These are phyloP conservation scores for Trichomonas vaginalis DNA, from an alignment of 208 protist genomes.

Conservation along the genomic window DNA sequence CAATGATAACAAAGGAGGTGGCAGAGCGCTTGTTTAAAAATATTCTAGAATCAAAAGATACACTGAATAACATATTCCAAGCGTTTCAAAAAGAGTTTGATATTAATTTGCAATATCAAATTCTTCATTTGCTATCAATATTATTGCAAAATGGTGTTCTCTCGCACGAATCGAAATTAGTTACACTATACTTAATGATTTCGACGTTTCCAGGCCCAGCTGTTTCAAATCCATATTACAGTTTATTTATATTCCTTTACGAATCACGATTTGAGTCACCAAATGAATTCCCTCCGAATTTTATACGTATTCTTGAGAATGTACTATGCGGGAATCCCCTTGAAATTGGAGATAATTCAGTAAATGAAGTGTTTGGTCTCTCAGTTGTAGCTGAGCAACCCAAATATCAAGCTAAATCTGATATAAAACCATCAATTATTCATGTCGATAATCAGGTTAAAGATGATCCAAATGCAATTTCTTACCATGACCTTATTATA, in stretches of 20 bases:
- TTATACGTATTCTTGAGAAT: neutral
- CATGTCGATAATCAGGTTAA: neutral
- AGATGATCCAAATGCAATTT: neutral
- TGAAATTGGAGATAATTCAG: neutral
- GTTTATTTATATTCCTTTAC: neutral
- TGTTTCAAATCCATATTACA: neutral
- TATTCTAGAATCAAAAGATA: neutral
- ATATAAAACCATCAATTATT: neutral
- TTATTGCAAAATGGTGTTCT: neutral
- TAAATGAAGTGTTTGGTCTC: neutral
- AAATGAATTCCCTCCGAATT: neutral
- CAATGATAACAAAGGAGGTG: neutral
- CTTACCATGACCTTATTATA: neutral
- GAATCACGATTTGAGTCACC: neutral
- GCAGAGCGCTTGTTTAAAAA: neutral
- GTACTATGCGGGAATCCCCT: neutral
- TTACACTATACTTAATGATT: neutral
- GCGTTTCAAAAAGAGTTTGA: neutral
- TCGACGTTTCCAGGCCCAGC: neutral
- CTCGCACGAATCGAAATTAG: neutral
- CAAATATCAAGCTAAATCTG: neutral
- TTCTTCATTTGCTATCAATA: neutral
- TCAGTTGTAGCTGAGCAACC: neutral
- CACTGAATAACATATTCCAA: neutral
- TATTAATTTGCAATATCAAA: neutral